These are phyloP conservation scores for Nothopassalora personata DNA, from an alignment of 2,329 filamentous ascomycete genomes.

Conservation along the genomic window DNA sequence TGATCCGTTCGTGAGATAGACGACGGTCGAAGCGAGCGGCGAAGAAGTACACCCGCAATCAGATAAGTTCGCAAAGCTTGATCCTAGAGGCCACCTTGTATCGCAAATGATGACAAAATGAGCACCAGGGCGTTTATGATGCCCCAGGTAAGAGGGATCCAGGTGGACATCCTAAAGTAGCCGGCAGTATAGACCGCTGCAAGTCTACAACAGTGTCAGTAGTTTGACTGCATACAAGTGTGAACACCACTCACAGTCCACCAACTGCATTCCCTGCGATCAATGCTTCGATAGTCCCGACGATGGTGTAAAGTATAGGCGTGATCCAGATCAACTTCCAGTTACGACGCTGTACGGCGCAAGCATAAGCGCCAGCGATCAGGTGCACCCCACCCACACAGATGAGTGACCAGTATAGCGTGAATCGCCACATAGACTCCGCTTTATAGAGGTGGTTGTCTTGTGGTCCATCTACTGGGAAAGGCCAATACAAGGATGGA, in stretches of 20 bases:
- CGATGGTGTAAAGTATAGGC: slow-evolving; percentile 63
- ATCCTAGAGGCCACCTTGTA: slow-evolving; percentile 73
- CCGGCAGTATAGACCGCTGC: slow-evolving; percentile 76
- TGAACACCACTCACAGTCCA: slow-evolving; percentile 56
- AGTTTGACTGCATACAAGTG: not conserved
- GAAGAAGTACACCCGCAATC: too few relatives aligned
- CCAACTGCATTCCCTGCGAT: slow-evolving; percentile 78
- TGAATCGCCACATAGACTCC: slow-evolving; percentile 79
- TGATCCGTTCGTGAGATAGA: not conserved
- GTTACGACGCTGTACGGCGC: slow-evolving; percentile 61
- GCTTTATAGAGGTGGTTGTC: slow-evolving; percentile 66
- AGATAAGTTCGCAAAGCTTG: not conserved
- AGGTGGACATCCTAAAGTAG: slow-evolving; percentile 87
- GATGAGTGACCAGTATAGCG: slow-evolving; percentile 77
- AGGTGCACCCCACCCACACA: slow-evolving; percentile 72
- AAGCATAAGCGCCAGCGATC: slow-evolving; percentile 64
- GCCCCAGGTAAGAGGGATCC: slow-evolving; percentile 87
- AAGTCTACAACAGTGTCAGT: slow-evolving; percentile 47
- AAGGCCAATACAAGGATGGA: slow-evolving; percentile 75
- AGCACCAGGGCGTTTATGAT: slow-evolving; percentile 77
- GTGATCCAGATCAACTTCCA: slow-evolving; percentile 62
- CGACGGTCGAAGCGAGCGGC: not conserved
- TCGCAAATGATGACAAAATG: slow-evolving; percentile 84
- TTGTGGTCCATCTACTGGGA: slow-evolving; percentile 52
- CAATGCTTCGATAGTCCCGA: slow-evolving; percentile 70